phyloP scores from a whole-genome alignment of 176 grass and related monocot genomes.

The Bonia amplexicaulis region DNA sequence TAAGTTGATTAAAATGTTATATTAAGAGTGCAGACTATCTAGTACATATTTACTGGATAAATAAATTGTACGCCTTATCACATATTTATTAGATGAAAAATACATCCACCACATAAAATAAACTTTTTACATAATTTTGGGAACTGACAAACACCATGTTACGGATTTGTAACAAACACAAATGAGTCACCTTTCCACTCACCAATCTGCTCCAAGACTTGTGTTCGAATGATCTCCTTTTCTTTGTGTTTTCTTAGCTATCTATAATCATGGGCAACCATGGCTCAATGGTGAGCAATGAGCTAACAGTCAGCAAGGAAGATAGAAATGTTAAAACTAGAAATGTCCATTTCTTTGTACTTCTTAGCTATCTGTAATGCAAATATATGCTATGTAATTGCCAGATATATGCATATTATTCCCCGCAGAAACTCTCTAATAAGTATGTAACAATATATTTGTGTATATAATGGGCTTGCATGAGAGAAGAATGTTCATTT shows the following conservation, averaged over 20 bases:
- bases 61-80: not conserved
- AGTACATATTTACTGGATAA: no score
- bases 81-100: not conserved
- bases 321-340: not conserved
- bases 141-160: not conserved
- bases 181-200: not conserved
- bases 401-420: not conserved
- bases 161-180: not conserved
- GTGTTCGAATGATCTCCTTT: not conserved
- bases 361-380: not conserved
- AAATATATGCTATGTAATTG: not conserved
- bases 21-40: no score
- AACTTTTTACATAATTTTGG: not conserved
- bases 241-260: not conserved
- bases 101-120: not conserved
- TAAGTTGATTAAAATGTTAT: no score
- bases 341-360: not conserved
- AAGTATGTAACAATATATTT: not conserved
- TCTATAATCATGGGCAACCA: no score
- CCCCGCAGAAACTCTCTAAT: not conserved
- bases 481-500: no score
- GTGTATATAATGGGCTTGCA: not conserved
- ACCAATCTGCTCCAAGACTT: not conserved
- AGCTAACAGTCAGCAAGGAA: no score
- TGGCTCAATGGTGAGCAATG: no score